These are phyloP conservation scores for Penicillium cataractarum DNA, from an alignment of 495 filamentous ascomycete genomes.

Conservation along the genomic window DNA sequence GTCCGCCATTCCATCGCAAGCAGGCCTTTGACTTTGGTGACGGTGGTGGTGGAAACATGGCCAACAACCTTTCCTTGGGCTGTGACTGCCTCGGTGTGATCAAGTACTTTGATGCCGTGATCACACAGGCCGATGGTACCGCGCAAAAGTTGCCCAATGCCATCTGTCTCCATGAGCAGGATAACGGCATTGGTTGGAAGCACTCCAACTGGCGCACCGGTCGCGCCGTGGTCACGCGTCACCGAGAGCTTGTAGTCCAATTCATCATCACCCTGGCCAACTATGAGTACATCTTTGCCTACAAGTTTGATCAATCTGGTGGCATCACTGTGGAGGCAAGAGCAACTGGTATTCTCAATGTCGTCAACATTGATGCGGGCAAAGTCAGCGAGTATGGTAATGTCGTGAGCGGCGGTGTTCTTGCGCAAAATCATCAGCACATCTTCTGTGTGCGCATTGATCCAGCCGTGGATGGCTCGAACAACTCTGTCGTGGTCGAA, in stretches of 20 bases:
- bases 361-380: conserved; percentile 77
- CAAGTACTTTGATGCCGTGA: conserved; percentile 65
- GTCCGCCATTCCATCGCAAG: conserved; percentile 70
- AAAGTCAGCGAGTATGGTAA: conserved; percentile 71
- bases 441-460: conserved; percentile 91
- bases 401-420: conserved; percentile 82
- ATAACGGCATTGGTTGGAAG: conserved; percentile 71
- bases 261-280: conserved; percentile 82
- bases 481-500: conserved; percentile 71
- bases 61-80: conserved; percentile 71
- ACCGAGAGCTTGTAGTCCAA: conserved; percentile 67
- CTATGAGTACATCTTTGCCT: conserved; percentile 88
- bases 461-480: conserved; percentile 75
- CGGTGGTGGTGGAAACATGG: conserved; percentile 66
- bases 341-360: conserved; percentile 87
- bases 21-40: conserved; percentile 76
- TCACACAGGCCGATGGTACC: conserved; percentile 58
- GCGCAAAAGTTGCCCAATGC: conserved; percentile 61
- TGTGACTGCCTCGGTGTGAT: conserved; percentile 73
- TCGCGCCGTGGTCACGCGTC: conserved; percentile 63
- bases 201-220: conserved; percentile 74
- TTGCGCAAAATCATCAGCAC: conserved; percentile 85
- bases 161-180: conserved; percentile 74
- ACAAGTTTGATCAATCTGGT: conserved; percentile 85
- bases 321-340: conserved; percentile 80